phyloP scores from a whole-genome alignment of 257 asterid genomes.

The Lantana camara region DNA sequence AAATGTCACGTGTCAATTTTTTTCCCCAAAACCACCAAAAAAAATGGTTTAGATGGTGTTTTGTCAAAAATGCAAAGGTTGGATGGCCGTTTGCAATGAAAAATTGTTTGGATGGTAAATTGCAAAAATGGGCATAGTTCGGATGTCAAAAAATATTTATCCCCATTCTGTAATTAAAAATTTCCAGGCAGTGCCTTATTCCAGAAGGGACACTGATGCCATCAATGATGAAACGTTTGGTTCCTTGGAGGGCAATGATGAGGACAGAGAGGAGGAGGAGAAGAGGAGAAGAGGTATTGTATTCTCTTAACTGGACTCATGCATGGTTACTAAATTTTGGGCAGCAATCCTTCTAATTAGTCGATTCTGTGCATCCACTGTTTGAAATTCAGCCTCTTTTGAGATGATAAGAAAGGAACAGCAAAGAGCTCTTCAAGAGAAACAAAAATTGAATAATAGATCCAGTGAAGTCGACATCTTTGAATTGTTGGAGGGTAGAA shows the following conservation, averaged over 20 bases:
- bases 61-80: too few species aligned
- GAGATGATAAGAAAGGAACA: conserved; percentile 75
- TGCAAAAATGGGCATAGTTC: too few species aligned
- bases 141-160: too few species aligned
- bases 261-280: conserved; percentile 73
- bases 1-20: too few species aligned
- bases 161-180: conserved; percentile 6
- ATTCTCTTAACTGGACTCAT: conserved; percentile 1
- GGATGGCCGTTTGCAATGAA: too few species aligned
- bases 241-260: conserved; percentile 47
- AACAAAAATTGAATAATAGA: conserved; percentile 45
- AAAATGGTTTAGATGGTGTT: too few species aligned
- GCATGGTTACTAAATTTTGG: background rate
- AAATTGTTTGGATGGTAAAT: too few species aligned
- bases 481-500: conserved; percentile 38
- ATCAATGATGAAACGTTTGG: conserved; percentile 75
- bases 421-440: conserved; percentile 59
- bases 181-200: conserved; percentile 57
- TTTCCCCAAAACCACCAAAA: too few species aligned
- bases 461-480: conserved; percentile 32
- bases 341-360: conserved; percentile 4
- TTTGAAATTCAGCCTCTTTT: conserved; percentile 51
- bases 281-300: conserved; percentile 69
- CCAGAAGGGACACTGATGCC: conserved; percentile 57
- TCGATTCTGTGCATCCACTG: background rate